A percentile compares a stretch with the other conserved stretches of the same genome.
phyloP scores from a whole-genome alignment of 2,329 filamentous ascomycete species.

The Fusarium decemcellulare region DNA sequence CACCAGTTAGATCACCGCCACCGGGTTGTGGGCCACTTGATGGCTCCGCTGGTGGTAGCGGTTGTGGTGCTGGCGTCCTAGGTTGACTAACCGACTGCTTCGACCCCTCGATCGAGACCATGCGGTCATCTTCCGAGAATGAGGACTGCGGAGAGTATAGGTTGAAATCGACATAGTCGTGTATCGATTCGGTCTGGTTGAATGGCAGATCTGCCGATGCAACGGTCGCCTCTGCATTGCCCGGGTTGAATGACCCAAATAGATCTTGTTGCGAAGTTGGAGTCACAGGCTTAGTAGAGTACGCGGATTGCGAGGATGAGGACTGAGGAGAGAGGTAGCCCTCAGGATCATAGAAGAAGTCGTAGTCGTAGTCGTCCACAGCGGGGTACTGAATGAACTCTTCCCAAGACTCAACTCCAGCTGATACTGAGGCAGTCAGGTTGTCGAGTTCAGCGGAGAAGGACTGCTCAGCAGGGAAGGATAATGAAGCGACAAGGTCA shows the following conservation, averaged over 20 bases:
- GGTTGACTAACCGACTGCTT: slow-evolving; percentile 38
- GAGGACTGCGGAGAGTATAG: slow-evolving; percentile 66
- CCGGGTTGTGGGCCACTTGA: slow-evolving; percentile 15
- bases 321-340: slow-evolving; percentile 58
- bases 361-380: slow-evolving; percentile 57
- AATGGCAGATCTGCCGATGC: slow-evolving; percentile 40
- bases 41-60: slow-evolving; percentile 26
- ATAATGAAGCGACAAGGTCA: slow-evolving; percentile 21
- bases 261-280: slow-evolving; percentile 45
- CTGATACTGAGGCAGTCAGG: slow-evolving; percentile 27
- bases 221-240: slow-evolving; percentile 17
- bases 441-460: slow-evolving; percentile 43
- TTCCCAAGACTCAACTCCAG: slow-evolving; percentile 55
- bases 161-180: slow-evolving; percentile 68
- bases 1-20: slow-evolving; percentile 3
- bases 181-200: slow-evolving; percentile 38
- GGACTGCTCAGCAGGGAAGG: slow-evolving; percentile 35
- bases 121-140: slow-evolving; percentile 64
- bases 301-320: slow-evolving; percentile 45
- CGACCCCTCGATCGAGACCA: slow-evolving; percentile 49
- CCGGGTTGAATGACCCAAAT: slow-evolving; percentile 11
- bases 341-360: slow-evolving; percentile 62
- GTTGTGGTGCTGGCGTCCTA: slow-evolving; percentile 28
- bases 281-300: slow-evolving; percentile 47
- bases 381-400: slow-evolving; percentile 63